Base-by-base conservation (phyloP, 1,284 basidiomycete genomes). In the Rhizopogon hawkerae region DNA sequence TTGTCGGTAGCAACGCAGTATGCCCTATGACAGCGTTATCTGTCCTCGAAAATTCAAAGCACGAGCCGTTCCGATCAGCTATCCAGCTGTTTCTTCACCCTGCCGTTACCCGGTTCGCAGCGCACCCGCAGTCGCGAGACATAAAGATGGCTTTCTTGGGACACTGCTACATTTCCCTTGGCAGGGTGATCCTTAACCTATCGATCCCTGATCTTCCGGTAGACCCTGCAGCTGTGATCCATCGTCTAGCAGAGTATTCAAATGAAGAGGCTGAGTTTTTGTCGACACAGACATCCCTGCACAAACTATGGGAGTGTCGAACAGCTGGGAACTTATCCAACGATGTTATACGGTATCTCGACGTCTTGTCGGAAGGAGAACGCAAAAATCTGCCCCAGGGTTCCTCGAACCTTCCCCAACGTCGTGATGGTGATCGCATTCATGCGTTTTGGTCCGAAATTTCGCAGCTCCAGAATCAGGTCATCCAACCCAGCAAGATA, bases 171-270 rank as follows among this genome's bases (percentile, higher is more conserved):
- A 70, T 93, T 37, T 76, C 74, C 0, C 62, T 90, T 24, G 78
- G 83, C 41, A 71, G 72, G 26, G 58, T 79, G 46, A 65, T 89
- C 26, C 61, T 91, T 13, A 71, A 81, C 1, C 73, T 95, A n/a
- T 89, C 88, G 61, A 75, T 98, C 42, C 93, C 96, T 0, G 80
- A 91, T 60, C 71, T 84, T 3, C 92, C 94, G 1, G 70, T 98
- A 47, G 96, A 98, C 64, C 95, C 95, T 7, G 81, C 86, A 11
- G 82, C 83, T 14, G 76, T 86, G 31, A 76, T 83, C 46, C 75
- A 74, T 39, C 79, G 78, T 34, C 71, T 75, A 0, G 66, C 66
- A 4, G 68, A 74, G 35, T 79, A 85, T 39, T 71, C 77, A 57
- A 58, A 62, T n/a, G 60, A 70, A n/a, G 73, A 81, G 47, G 63